A percentile compares a stretch with the other conserved stretches of the same genome.
These are phyloP conservation scores for Orbilia blumenaviensis DNA, from an alignment of 2,329 filamentous ascomycete species.

Conservation along the genomic window DNA sequence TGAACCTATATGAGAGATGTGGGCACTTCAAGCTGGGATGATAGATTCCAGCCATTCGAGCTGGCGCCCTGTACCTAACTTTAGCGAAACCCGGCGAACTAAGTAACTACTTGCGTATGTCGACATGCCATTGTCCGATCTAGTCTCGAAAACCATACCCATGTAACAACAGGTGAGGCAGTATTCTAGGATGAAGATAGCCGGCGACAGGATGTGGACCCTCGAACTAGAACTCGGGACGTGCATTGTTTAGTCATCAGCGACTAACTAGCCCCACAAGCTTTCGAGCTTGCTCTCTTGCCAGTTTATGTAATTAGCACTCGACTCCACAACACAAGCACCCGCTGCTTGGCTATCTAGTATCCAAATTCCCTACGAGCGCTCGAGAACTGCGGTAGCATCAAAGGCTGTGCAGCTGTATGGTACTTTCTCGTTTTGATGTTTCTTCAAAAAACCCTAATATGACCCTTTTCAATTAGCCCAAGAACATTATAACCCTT, in stretches of 20 bases:
- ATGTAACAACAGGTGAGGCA: no score
- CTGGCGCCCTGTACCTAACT: slow-evolving; percentile 39
- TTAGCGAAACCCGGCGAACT: slow-evolving; percentile 37
- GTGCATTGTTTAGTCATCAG: slow-evolving; percentile 51
- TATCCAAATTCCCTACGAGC: neutral
- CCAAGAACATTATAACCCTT: no score
- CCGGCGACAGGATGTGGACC: no score
- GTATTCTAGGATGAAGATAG: no score
- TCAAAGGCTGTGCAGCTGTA: slow-evolving; percentile 35
- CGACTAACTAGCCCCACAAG: no score
- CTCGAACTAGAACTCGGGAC: neutral
- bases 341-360: no score
- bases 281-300: no score
- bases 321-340: slow-evolving; percentile 18
- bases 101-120: no score
- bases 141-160: slow-evolving; percentile 2
- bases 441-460: neutral
- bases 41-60: neutral
- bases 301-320: no score
- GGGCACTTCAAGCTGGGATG: neutral
- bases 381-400: neutral
- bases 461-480: slow-evolving; percentile 16
- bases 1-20: no score
- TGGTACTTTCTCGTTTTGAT: slow-evolving; percentile 25
- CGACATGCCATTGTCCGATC: neutral